phyloP scores from a whole-genome alignment of 768 basidiomycete species.

The Boletellus emodensis region DNA sequence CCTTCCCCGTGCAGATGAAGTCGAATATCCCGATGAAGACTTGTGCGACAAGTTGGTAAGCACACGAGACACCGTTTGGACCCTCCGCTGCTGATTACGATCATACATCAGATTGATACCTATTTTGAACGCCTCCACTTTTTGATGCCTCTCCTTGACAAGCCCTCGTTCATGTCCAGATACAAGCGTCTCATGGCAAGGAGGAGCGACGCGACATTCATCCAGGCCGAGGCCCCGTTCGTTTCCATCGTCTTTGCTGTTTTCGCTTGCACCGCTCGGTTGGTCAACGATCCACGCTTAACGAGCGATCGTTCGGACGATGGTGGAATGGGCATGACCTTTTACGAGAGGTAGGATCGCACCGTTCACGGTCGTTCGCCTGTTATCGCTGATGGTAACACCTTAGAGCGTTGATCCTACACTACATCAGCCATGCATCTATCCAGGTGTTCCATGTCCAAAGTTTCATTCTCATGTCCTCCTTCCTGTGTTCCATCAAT shows the following conservation, averaged over 20 bases:
- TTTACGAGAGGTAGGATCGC: conserved; percentile 71
- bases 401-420: conserved; percentile 76
- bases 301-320: conserved; percentile 59
- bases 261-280: conserved; percentile 82
- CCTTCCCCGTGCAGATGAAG: conserved; percentile 78
- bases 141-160: conserved; percentile 83
- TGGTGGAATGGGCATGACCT: conserved; percentile 86
- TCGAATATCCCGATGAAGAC: conserved; percentile 82
- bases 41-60: conserved; percentile 82
- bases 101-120: conserved; percentile 60
- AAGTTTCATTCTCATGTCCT: conserved; percentile 83
- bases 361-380: neutral
- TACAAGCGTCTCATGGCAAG: conserved; percentile 76
- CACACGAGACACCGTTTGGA: conserved; percentile 19
- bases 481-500: conserved; percentile 89
- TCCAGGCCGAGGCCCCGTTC: conserved; percentile 68
- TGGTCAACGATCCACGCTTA: conserved; percentile 71
- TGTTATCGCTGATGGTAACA: neutral
- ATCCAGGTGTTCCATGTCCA: conserved; percentile 86
- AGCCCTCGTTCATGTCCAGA: conserved; percentile 71
- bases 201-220: conserved; percentile 46
- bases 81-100: conserved; percentile 22
- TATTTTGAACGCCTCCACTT: conserved; percentile 89
- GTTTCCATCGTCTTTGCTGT: conserved; percentile 81
- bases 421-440: conserved; percentile 87